Evolutionary conservation across 2,329 filamentous ascomycete species (phyloP).

Genomic region (Monilinia fructigena): DNA sequence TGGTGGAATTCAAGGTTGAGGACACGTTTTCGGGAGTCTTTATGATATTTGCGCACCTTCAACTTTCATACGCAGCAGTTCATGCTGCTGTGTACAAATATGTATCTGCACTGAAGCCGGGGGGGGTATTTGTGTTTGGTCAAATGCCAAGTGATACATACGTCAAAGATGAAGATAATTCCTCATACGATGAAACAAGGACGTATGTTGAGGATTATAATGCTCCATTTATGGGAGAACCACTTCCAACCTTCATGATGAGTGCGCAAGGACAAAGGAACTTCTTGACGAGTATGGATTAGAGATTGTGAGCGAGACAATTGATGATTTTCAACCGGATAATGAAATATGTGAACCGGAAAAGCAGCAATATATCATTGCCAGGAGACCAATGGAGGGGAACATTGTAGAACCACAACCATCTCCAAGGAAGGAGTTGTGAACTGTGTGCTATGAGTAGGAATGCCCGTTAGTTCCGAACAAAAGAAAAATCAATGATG

Average conservation of each 20-base stretch:
- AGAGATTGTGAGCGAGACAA: slow-evolving; percentile 32
- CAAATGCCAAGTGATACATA: slow-evolving; percentile 36
- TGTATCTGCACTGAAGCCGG: slow-evolving; percentile 32
- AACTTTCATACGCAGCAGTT: slow-evolving; percentile 36
- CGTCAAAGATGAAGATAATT: slow-evolving; percentile 32
- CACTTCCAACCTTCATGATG: slow-evolving; percentile 31
- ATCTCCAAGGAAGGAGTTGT: slow-evolving; percentile 2
- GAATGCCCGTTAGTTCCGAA: too few relatives aligned
- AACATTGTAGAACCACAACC: slow-evolving; percentile 20
- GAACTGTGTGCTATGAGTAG: too few relatives aligned
- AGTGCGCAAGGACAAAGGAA: slow-evolving; percentile 31
- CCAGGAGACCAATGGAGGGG: slow-evolving; percentile 17
- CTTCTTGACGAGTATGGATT: slow-evolving; percentile 32
- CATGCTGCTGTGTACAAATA: slow-evolving; percentile 33
- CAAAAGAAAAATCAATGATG: too few relatives aligned
- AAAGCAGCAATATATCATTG: slow-evolving; percentile 26
- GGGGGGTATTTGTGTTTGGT: slow-evolving; percentile 36
- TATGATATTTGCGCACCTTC: slow-evolving; percentile 38
- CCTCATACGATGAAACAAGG: slow-evolving; percentile 37
- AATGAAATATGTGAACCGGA: slow-evolving; percentile 28
- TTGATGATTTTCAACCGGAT: slow-evolving; percentile 32
- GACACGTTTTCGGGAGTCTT: slow-evolving; percentile 36
- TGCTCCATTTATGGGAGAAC: slow-evolving; percentile 34
- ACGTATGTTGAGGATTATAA: slow-evolving; percentile 34
- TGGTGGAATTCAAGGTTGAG: slow-evolving; percentile 30